phyloP scores from a whole-genome alignment of 805 yeast genomes.

The Pichia phayaonensis region DNA sequence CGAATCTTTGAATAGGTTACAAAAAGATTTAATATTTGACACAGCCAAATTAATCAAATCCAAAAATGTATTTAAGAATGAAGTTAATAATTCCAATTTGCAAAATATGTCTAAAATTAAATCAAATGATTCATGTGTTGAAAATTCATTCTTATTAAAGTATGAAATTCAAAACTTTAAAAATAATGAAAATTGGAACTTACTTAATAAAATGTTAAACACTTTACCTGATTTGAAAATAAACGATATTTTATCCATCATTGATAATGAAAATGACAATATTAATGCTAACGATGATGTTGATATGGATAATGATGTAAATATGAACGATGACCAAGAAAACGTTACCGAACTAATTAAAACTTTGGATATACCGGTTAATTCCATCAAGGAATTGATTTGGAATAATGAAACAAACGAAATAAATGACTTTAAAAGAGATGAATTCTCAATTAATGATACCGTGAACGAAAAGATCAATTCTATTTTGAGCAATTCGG shows the following conservation, averaged over 20 bases:
- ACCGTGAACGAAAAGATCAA: slow-evolving; percentile 16
- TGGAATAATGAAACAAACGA: slow-evolving; percentile 4
- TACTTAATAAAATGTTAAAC: slow-evolving; percentile 12
- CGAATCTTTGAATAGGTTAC: slow-evolving; percentile 10
- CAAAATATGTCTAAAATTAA: slow-evolving; percentile 9
- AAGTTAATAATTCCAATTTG: slow-evolving; percentile 12
- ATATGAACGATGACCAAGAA: slow-evolving; percentile 3
- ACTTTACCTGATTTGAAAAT: slow-evolving; percentile 19
- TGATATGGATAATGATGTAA: not conserved
- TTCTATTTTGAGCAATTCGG: slow-evolving; percentile 16
- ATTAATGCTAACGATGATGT: not conserved
- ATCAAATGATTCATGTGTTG: slow-evolving; percentile 3
- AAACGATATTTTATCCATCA: slow-evolving; percentile 2
- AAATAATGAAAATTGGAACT: slow-evolving; percentile 12
- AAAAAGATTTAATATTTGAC: slow-evolving; percentile 16
- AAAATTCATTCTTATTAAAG: slow-evolving; percentile 8
- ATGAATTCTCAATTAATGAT: slow-evolving; percentile 12
- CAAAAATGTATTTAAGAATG: slow-evolving; percentile 18
- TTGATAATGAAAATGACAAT: not conserved
- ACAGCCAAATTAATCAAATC: slow-evolving; percentile 12
- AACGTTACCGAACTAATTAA: slow-evolving; percentile 3
- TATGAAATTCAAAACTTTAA: slow-evolving; percentile 13
- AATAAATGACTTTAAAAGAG: slow-evolving; percentile 6
- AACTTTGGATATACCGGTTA: not conserved
- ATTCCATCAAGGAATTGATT: not conserved